Evolutionary conservation across 1,284 basidiomycete species (phyloP), one percentile per base, ranked within the genome.

Genomic region (Ganoderma multipileum): DNA sequence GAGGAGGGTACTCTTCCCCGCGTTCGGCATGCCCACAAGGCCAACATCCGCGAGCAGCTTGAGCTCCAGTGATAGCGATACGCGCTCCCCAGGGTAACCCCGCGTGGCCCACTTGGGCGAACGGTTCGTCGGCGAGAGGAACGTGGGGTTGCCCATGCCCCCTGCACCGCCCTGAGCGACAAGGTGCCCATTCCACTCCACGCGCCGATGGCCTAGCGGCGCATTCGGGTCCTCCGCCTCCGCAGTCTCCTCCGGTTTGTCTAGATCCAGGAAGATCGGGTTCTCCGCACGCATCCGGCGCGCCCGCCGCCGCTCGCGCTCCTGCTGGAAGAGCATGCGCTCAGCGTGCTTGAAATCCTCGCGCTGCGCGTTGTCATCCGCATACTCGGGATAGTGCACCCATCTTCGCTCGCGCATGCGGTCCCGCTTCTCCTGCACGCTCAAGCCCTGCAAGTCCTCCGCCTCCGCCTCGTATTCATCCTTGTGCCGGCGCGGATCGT

Each of bases 21-120:
- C 96, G 75, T 99, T 99, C 1, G 98, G 98, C 81, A 98, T 90
- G 0, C 97, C 98, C 3, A 99, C 97, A 14, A 99, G 83, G 0
- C 96, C 98, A 28, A 99, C 87, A 79, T 99, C 97, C 0, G 97
- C 96, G 1, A 97, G 85, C 7, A 97, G 87, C 79, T 99, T 99
- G 74, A 99, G 91, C 80, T 98, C 97, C n/a, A 99, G 86, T 47
- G 90, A 87, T 28, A 99, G 86, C 0, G 93, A 93, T 70, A 97
- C 82, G 9, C 90, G 88, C 73, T 97, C 93, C 8, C 97, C 97
- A 4, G 90, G 87, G 8, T 89, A 85, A 0, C 98, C 97, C 33
- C 91, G 86, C 3, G 91, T 91, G 0, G 93, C 95, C 71, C 92
- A 92, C 78, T 95, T 93, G 2, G 94, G 93, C 1, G 93, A 91